Evolutionary conservation across 305 asterid genomes (phyloP), one percentile per base, ranked within the genome.

Genomic region (Galium porrigens): DNA sequence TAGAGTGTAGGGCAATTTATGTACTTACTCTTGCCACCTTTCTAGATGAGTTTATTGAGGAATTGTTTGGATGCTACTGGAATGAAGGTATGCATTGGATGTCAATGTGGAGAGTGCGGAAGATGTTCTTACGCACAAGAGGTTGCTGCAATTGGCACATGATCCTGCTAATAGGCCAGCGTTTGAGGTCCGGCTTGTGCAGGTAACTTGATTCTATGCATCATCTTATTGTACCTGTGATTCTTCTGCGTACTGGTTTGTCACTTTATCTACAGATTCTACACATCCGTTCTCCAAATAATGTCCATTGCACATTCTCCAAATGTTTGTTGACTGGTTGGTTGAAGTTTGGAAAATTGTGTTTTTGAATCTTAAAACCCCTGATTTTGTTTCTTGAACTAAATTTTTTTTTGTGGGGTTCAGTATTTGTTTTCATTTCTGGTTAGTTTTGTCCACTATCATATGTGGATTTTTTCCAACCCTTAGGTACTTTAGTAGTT

Each of bases 121-220:
- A 73, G 98, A 91, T 78, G 98, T 91, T 77, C 87, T 91, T 37
- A 84, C 83, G 8, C 98, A 91, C 85, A 89, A 77, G 80, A 74
- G 87, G 22, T 77, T 91, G 75, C 79, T 91, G 84, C 83, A 84
- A 44, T 85, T 89, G 66, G 98, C 98, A 2, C 77, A 74, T 52
- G 95, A 89, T 85, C 90, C 96, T 29, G 86, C 84, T 61, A 84
- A 85, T 76, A 81, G 95, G 70, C 98, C 96, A 22, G 98, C 80
- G 32, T 81, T 91, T 51, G 98, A 91, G 77, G 96, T 91, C 67
- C 92, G 95, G 49, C 85, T 86, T 63, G 98, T 91, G 62, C 98
- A 86, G 95, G 98, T 88, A 66, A 78, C 46, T 72, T 67, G 36
- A 74, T 71, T 18, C 36, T 57, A 49, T 18, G 10, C n/a, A 17